Evolutionary conservation across 2,329 filamentous ascomycete genomes (phyloP).

Genomic region (Lasiodiplodia sp.): DNA sequence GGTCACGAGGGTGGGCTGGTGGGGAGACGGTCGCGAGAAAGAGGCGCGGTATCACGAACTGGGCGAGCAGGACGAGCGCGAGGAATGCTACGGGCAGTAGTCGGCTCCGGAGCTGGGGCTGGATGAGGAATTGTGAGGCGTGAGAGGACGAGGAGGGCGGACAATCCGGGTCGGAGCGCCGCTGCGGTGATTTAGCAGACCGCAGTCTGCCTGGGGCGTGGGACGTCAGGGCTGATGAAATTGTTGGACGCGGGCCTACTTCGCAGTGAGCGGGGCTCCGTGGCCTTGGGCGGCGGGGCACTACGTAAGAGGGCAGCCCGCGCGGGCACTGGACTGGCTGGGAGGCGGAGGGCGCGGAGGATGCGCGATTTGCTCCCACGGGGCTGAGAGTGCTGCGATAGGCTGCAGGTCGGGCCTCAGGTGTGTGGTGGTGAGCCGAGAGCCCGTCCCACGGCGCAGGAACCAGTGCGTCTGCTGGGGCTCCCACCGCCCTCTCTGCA

Average conservation of each 20-base stretch:
- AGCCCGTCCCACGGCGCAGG: slow-evolving; percentile 23
- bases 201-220: slow-evolving; percentile 33
- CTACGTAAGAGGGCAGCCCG: slow-evolving; percentile 33
- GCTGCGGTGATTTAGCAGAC: slow-evolving; percentile 33
- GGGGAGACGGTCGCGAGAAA: slow-evolving; percentile 39
- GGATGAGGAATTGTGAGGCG: slow-evolving; percentile 25
- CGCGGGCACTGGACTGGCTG: slow-evolving; percentile 27
- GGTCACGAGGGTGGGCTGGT: slow-evolving; percentile 27
- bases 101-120: slow-evolving; percentile 36
- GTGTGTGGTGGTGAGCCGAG: slow-evolving; percentile 10
- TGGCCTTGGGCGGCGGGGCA: slow-evolving; percentile 30
- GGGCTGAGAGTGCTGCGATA: slow-evolving; percentile 17
- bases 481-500: slow-evolving; percentile 8
- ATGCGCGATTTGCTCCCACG: slow-evolving; percentile 28
- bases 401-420: slow-evolving; percentile 17
- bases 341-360: slow-evolving; percentile 22
- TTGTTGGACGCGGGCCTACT: slow-evolving; percentile 27
- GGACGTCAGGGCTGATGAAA: slow-evolving; percentile 31
- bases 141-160: slow-evolving; percentile 15
- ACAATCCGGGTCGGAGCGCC: slow-evolving; percentile 29
- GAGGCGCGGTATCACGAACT: slow-evolving; percentile 47
- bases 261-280: slow-evolving; percentile 26
- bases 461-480: neutral
- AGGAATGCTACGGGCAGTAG: slow-evolving; percentile 42
- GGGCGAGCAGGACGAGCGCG: slow-evolving; percentile 44